These are phyloP conservation scores for Kwoniella dendrophila DNA, from an alignment of 768 basidiomycete species.

Conservation along the genomic window DNA sequence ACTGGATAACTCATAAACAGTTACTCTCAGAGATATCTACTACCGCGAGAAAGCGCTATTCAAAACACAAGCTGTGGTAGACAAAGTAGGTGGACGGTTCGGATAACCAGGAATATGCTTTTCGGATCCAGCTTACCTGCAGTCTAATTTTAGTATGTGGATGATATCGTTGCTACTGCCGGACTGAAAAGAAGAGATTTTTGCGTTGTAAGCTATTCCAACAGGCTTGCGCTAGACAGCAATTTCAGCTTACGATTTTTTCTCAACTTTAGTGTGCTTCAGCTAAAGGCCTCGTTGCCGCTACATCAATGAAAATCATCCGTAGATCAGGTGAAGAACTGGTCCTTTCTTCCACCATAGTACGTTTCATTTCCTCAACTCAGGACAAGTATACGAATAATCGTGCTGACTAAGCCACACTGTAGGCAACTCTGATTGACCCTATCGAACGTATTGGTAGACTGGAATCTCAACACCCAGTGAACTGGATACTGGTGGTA, in stretches of 20 bases:
- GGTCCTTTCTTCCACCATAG: conserved; percentile 28
- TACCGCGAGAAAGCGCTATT: conserved; percentile 83
- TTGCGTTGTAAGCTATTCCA: conserved; percentile 66
- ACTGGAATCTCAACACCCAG: conserved; percentile 62
- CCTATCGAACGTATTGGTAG: conserved; percentile 69
- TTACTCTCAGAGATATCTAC: conserved; percentile 85
- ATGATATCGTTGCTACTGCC: conserved; percentile 85
- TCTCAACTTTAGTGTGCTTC: conserved; percentile 70
- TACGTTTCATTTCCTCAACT: conserved; percentile 16
- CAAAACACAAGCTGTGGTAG: conserved; percentile 73
- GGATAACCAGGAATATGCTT: not conserved
- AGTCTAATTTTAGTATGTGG: conserved; percentile 67
- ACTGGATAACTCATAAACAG: conserved; percentile 37
- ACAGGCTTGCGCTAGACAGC: no score
- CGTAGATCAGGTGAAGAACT: conserved; percentile 63
- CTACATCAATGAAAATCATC: conserved; percentile 65
- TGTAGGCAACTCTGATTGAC: conserved; percentile 76
- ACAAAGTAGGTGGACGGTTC: conserved; percentile 62
- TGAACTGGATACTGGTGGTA: conserved; percentile 79
- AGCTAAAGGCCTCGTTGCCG: conserved; percentile 83
- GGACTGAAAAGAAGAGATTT: conserved; percentile 72
- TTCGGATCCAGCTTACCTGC: conserved; percentile 10
- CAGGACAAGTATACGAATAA: not conserved
- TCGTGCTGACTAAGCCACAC: not conserved
- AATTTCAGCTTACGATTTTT: not conserved